These are phyloP conservation scores for Spathaspora sp. DNA, from an alignment of 805 yeast genomes.

Conservation along the genomic window DNA sequence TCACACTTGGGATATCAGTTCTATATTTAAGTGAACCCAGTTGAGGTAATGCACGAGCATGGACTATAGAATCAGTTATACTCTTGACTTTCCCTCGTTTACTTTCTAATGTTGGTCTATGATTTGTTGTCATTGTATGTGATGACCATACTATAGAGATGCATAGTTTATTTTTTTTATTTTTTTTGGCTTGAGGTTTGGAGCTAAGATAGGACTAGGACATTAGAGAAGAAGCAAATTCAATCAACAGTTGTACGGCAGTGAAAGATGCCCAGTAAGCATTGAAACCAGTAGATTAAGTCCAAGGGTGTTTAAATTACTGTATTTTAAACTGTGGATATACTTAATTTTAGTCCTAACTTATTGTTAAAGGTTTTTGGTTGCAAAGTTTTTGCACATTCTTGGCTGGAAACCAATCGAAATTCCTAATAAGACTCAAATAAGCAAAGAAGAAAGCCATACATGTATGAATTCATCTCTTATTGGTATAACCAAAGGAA, in stretches of 20 bases:
- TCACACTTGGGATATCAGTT: constrained; percentile 15
- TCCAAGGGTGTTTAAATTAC: too few relatives aligned
- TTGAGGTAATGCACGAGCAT: constrained; percentile 24
- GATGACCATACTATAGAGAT: neutral
- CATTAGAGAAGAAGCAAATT: neutral
- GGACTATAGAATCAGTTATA: constrained; percentile 27
- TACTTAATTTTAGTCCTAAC: too few relatives aligned
- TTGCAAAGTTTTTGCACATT: too few relatives aligned
- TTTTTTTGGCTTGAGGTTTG: neutral
- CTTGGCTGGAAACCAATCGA: too few relatives aligned
- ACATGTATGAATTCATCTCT: too few relatives aligned
- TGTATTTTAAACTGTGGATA: too few relatives aligned
- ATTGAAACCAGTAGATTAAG: too few relatives aligned
- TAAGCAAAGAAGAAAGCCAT: too few relatives aligned
- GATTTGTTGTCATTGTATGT: constrained; percentile 31
- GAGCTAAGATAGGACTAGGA: neutral
- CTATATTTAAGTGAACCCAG: constrained; percentile 27
- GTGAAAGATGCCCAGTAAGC: neutral
- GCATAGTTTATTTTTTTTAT: neutral
- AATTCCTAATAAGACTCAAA: too few relatives aligned
- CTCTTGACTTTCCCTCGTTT: constrained; percentile 26
- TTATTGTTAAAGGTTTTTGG: too few relatives aligned
- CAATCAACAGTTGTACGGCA: neutral
- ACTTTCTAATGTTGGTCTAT: constrained; percentile 35
- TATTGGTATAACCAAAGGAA: too few relatives aligned